Base-by-base conservation (phyloP, 148 eudicot genomes). In the Talinum fruticosum region DNA sequence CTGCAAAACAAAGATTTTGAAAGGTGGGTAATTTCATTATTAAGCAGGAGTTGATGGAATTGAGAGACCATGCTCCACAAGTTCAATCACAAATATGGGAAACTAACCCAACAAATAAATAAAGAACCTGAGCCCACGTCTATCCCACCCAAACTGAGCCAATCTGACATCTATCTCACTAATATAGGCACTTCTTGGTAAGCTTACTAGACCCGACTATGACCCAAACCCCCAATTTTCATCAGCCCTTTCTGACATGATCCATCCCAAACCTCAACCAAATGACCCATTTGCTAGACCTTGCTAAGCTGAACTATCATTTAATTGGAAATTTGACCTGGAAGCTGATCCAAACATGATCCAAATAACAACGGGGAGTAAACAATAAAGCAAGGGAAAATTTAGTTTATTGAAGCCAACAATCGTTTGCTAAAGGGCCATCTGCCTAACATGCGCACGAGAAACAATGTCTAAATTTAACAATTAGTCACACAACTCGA, bases 1-100 rank as follows among this genome's bases (percentile, higher is more conserved):
- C 99, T 96, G 91, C 10, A 84, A 71, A 72, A 62, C 21, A 33
- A 38, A 35, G 59, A 44, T 51, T 18, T 5, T 14, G 15, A 51
- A 14, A 0, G 4, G 72, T 81, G 10, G 79, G 37, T 32, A 24
- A 53, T 34, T 59, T 34, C 19, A 62, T 28, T 28, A 28, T 28
- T 7, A 8, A 28, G 15, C 66, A 62, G 12, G 32, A 2, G 10
- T 5, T 53, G 6, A 41, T 13, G 61, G 37, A 26, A 29, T 16
- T 3, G 13, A 16, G 68, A 30, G 8, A 23, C 68, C 14, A 51
- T 37, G 18, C 35, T 8, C 37, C 79, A 54, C 12, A 54, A 35
- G 16, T 66, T 34, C 70, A 16, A 18, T 15, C 62, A 10, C 4
- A 16, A 34, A 66, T 18, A 30, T 4, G 69, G 34, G 2, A 12